Evolutionary conservation across 2,329 filamentous ascomycete species (phyloP).

Genomic region (Rhynchosporium graminicola): DNA sequence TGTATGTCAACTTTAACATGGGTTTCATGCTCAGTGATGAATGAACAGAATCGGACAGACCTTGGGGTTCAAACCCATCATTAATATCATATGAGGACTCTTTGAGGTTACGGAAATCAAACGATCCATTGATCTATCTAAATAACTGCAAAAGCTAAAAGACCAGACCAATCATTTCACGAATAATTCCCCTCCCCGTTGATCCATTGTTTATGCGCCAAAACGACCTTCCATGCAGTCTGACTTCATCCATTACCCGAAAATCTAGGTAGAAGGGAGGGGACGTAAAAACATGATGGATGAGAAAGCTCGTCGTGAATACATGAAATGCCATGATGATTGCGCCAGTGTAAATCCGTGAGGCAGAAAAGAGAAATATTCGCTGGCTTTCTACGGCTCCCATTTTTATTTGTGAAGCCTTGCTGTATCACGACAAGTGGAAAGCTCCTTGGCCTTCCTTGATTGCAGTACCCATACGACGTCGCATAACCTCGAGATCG

Average conservation of each 20-base stretch:
- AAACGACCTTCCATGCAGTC: conserved; percentile 43
- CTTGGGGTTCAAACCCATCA: too few species aligned
- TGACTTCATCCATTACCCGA: conserved; percentile 31
- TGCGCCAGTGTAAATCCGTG: conserved; percentile 29
- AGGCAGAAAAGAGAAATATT: conserved; percentile 3
- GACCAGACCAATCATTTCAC: conserved; percentile 24
- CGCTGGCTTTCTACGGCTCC: neutral
- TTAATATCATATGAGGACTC: too few species aligned
- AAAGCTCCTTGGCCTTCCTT: conserved; percentile 97
- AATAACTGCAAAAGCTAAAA: conserved; percentile 28
- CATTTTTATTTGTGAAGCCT: conserved; percentile 13
- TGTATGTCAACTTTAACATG: too few species aligned
- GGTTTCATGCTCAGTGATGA: too few species aligned
- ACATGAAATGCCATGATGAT: conserved; percentile 35
- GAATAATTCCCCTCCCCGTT: conserved; percentile 26
- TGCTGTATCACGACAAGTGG: conserved; percentile 72
- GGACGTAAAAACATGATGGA: conserved; percentile 16
- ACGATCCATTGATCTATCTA: neutral
- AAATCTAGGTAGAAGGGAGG: conserved; percentile 6
- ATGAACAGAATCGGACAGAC: too few species aligned
- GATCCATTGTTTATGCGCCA: conserved; percentile 32
- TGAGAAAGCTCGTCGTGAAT: conserved; percentile 34
- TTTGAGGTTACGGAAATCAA: conserved; percentile 3
- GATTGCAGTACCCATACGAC: conserved; percentile 81
- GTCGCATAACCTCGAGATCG: conserved; percentile 71